Evolutionary conservation across 306 rosid genomes (phyloP), one percentile per base, ranked within the genome.

Genomic region (Lathyrus oleraceus): DNA sequence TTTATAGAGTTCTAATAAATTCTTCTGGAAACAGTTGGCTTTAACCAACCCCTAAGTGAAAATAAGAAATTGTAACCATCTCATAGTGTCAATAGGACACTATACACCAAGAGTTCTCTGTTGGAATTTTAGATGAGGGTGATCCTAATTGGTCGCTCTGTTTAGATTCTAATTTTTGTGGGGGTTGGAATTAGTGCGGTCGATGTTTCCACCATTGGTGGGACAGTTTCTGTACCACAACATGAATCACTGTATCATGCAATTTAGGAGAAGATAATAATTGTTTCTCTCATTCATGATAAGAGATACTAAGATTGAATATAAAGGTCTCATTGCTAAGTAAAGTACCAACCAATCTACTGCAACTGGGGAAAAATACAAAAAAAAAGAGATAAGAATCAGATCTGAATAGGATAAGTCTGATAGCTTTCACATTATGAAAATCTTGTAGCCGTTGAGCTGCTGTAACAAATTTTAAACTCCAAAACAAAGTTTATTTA

Each of bases 381-480:
- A 39, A 62, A 38, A 19, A 38, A 17, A 39, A 19, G n/a, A 39
- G 49, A 39, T 32, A 8, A 62, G 17, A 40, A 39, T 62, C 3
- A 5, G 32, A 62, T 20, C 51, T 8, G 19, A 62, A 20, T 11
- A 12, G 3, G 51, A 19, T 62, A 39, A 62, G 39, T 62, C 30
- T 19, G 16, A 62, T 19, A 17, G 58, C 49, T 19, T 35, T 40
- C 40, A 38, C 30, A 62, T 23, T 74, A 9, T 32, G 23, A 45
- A 61, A 58, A 73, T n/a, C 27, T 69, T 47, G 19, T 47, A 13
- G 27, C 27, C 44, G 39, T 61, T 65, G 5, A 57, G 62, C 21
- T 60, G 65, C 30, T 27, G 8, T 79, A 44, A 8, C 66, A 28
- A 39, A 5, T 36, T 30, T 47, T 69, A 27, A 45, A 30, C 21